Evolutionary conservation across 176 grass and related monocot genomes (phyloP), one percentile per base, ranked within the genome.

Genomic region (Microstegium vimineum): DNA sequence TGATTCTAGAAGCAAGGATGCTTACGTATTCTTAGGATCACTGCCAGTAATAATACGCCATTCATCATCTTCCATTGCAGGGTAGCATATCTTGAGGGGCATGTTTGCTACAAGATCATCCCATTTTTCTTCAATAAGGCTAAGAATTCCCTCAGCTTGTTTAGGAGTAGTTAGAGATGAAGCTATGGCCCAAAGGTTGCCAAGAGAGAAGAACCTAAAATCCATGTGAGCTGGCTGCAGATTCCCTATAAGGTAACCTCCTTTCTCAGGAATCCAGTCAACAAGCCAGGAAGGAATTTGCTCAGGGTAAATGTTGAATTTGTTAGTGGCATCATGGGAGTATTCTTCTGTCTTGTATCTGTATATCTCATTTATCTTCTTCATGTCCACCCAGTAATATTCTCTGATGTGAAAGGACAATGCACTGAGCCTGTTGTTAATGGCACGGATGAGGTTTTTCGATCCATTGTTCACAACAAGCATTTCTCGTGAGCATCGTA

Each of bases 1-100:
- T 40, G 63, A 64, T 73, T 73, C 28, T 54, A 34, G 22, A 15
- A 20, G 23, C 28, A 41, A 49, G 76, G 60, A 30, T 34, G 28
- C 87, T 94, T 82, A 94, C 92, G 92, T 94, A 63, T 94, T 94
- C 78, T 94, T 94, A 73, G 92, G 92, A 89, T 94, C 92, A 90
- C 92, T 94, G 82, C 92, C 92, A 28, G 87, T 94, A 87, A 91
- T 87, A 83, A 94, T 94, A 56, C 87, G 87, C 89, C 89, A 94
- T 81, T 94, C 92, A 47, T 94, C 92, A 85, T 90, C 79, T 73
- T 94, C 92, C 88, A 94, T 85, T 79, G 92, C 92, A 77, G 92
- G 92, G 63, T 90, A 94, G 40, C 81, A 90, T 76, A 94, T 91
- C 78, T 94, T 94, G 41, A 94, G 73, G 31, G 92, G 92, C 92